These are phyloP conservation scores for Metschnikowia lachancei DNA, from an alignment of 805 yeast species.

Conservation along the genomic window DNA sequence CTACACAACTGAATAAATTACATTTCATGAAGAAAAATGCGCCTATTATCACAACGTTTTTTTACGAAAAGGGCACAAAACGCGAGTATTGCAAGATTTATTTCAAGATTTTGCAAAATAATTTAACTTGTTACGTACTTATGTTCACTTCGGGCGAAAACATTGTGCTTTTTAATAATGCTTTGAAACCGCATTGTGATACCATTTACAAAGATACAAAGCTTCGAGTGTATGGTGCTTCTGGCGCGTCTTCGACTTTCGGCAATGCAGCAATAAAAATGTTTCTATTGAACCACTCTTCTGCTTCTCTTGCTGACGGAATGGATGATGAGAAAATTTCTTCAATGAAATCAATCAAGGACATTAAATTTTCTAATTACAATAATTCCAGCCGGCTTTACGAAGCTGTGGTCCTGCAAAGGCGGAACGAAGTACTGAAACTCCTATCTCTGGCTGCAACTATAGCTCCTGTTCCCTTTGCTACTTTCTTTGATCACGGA, in stretches of 20 bases:
- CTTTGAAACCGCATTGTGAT: conserved; percentile 31
- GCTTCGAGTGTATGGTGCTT: conserved; percentile 30
- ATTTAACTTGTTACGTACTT: conserved; percentile 30
- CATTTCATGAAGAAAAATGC: conserved; percentile 28
- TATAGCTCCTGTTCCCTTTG: conserved; percentile 28
- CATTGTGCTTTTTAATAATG: conserved; percentile 27
- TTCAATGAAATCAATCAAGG: conserved; percentile 9
- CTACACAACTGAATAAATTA: conserved; percentile 17
- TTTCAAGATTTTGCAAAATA: conserved; percentile 28
- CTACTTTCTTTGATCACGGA: conserved; percentile 30
- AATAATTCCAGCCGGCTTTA: conserved; percentile 14
- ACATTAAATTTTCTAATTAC: conserved; percentile 10
- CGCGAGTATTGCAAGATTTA: conserved; percentile 29
- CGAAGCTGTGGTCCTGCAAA: conserved; percentile 23
- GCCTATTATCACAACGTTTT: conserved; percentile 27
- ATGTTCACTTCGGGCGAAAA: conserved; percentile 22
- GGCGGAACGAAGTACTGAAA: conserved; percentile 21
- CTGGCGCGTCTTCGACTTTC: conserved; percentile 36
- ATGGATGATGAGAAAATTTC: conserved; percentile 13
- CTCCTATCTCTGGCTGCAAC: conserved; percentile 20
- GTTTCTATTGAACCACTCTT: conserved; percentile 20
- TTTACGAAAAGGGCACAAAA: conserved; percentile 17
- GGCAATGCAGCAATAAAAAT: conserved; percentile 31
- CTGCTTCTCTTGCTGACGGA: conserved; percentile 25
- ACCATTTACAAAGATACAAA: conserved; percentile 27